phyloP scores from a whole-genome alignment of 208 protist species.

The Kentomonas sorsogonicus region DNA sequence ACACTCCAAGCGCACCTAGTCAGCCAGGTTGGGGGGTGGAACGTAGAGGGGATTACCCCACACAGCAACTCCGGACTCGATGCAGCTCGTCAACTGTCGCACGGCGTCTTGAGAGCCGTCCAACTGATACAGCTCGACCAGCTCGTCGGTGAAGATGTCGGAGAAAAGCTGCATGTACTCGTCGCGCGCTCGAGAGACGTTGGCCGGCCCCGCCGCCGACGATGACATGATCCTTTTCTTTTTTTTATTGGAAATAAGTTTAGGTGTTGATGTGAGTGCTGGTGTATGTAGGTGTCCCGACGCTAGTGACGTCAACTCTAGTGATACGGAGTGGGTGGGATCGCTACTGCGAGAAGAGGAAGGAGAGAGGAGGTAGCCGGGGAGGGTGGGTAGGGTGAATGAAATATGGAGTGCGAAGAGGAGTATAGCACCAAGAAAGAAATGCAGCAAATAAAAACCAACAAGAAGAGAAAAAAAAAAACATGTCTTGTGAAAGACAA shows the following conservation, averaged over 20 bases:
- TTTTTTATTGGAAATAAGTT: no score
- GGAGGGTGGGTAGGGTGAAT: neutral
- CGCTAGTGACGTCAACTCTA: no score
- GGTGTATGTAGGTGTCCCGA: no score
- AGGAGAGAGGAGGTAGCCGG: no score
- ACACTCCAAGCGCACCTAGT: neutral
- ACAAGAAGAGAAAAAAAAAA: no score
- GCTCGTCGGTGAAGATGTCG: conserved; percentile 74
- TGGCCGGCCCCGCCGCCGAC: no score
- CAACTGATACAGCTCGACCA: conserved; percentile 71
- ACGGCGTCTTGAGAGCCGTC: conserved; percentile 74
- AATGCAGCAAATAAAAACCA: conserved; percentile 1
- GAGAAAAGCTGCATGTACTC: conserved; percentile 88
- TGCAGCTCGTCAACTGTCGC: conserved; percentile 74
- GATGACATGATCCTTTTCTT: no score
- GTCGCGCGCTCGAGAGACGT: conserved; percentile 50
- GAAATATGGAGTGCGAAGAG: neutral
- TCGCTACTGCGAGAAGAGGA: no score
- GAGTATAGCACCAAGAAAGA: conserved; percentile 1
- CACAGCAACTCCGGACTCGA: conserved; percentile 75
- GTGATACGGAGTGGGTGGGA: no score
- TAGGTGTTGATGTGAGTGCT: no score
- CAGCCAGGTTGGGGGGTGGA: neutral
- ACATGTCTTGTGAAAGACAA: neutral
- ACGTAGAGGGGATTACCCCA: conserved; percentile 66